Evolutionary conservation across 192 early-diverging fungal genomes (phyloP), one percentile per base, ranked within the genome.

Genomic region (Piromyces sp.): DNA sequence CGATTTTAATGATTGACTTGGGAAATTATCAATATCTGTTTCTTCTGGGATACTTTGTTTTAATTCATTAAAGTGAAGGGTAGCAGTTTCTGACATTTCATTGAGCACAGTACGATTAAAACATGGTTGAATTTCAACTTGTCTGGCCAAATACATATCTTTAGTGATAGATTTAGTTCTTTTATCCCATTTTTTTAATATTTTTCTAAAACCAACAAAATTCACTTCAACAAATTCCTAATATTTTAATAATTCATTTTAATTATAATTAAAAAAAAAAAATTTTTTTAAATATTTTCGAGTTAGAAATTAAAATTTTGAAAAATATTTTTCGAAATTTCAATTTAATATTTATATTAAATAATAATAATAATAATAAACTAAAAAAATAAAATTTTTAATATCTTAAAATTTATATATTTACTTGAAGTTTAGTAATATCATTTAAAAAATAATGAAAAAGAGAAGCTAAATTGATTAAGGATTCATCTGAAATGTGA

Each of bases 171-270:
- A 95, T 86, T 98, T 98, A 79, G 95, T 94, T 33, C 98, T 92
- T 88, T 99, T 99, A 91, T 99, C 98, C 96, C 96, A 99, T 86
- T 99, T 99, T 85, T 99, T 99, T 80, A 99, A 84, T 79, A 99
- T 99, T 90, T 99, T 99, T 33, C 97, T 88, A 85, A 99, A 99
- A 31, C 97, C 98, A 28, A 94, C 95, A 31, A 90, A 93, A 86
- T 99, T 99, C 40, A 98, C 90, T 86, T 98, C 95, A 40, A 99
- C 95, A 87, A 96, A 99, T 90, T 95, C 96, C 92, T 96, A 85
- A n/a, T n/a, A n/a, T n/a, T n/a, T n/a, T n/a, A n/a, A n/a, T n/a
- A n/a, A n/a, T n/a, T n/a, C n/a, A n/a, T n/a, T n/a, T n/a, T n/a
- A n/a, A n/a, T n/a, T n/a, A n/a, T n/a, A n/a, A n/a, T n/a, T n/a